Conservation (phyloP, 2,329 filamentous ascomycete species). For the Ceratocystis papillata region DNA sequence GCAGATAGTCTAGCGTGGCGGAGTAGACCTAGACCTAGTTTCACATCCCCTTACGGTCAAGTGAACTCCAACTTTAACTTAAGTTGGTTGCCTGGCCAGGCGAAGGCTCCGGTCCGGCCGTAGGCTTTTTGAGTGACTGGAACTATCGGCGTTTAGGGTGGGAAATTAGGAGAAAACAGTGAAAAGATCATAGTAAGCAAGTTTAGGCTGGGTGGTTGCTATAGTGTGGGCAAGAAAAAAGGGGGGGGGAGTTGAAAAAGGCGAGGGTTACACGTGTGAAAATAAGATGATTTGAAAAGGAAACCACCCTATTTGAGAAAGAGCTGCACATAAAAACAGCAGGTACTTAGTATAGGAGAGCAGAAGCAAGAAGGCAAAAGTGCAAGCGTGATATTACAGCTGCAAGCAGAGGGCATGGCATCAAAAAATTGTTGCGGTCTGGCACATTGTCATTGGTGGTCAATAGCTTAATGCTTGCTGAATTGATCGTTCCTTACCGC, state of each 20-base stretch:
- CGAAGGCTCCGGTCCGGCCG: neutral
- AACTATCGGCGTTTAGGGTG: neutral
- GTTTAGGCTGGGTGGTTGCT: neutral
- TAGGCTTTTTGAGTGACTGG: neutral
- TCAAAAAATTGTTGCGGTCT: neutral
- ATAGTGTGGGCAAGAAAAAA: neutral
- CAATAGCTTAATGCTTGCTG: neutral
- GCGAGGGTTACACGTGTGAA: neutral
- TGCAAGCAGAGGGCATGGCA: neutral
- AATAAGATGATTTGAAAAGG: neutral
- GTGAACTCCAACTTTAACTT: neutral
- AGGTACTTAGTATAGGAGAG: no score
- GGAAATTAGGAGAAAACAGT: neutral
- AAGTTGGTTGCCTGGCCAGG: neutral
- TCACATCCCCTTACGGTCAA: neutral
- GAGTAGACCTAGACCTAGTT: neutral
- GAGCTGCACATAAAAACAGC: neutral
- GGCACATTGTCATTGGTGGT: neutral
- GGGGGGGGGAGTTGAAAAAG: neutral
- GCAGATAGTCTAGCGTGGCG: slow-evolving; percentile 7
- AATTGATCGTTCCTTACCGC: slow-evolving; percentile 3
- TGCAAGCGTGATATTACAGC: neutral
- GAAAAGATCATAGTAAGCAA: neutral
- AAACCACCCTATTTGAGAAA: neutral
- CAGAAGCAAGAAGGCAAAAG: neutral